Evolutionary conservation across 257 asterid genomes (phyloP), one percentile per base, ranked within the genome.

Genomic region (Penstemon newberryi): DNA sequence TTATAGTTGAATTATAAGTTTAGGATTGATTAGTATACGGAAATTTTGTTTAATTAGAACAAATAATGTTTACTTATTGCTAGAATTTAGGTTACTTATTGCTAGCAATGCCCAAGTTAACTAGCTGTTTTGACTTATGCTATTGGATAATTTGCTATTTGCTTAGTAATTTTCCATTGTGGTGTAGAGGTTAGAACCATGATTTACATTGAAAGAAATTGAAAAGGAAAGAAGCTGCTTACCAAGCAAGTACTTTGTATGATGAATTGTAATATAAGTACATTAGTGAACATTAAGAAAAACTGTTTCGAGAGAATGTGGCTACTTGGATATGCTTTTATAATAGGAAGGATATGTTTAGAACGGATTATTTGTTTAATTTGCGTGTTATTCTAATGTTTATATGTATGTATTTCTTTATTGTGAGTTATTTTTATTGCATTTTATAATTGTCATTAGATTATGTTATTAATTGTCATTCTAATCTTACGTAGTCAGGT

Each of bases 261-360:
- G 38, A 25, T 43, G 33, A 15, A 65, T 43, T 58, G 18, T 53
- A 33, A 55, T 39, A 1, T 4, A 42, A 38, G 53, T 15, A 4
- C 55, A 4, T 57, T 47, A 13, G 36, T 56, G n/a, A 53, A 19
- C 62, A 36, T 44, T 2, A n/a, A 37, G 42, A 42, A n/a, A 56
- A 43, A 54, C 18, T 47, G 99, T 93, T 93, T 76, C 92, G 99
- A 75, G 99, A 93, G 83, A 93, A 90, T 67, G 96, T 93, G 76
- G 96, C 96, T 71, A 96, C 96, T 51, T 93, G 99, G 99, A 79
- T 80, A 67, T 93, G 97, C 84, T 93, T 93, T 78, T 81, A 90
- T 75, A 79, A 88, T 63, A 79, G 79, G 66, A 87, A 83, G 77
- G 96, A 88, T n/a, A n/a, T n/a, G n/a, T n/a, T n/a, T n/a, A n/a